phyloP scores from a whole-genome alignment of 495 filamentous ascomycete genomes.

The Aspergillus nanangensis region DNA sequence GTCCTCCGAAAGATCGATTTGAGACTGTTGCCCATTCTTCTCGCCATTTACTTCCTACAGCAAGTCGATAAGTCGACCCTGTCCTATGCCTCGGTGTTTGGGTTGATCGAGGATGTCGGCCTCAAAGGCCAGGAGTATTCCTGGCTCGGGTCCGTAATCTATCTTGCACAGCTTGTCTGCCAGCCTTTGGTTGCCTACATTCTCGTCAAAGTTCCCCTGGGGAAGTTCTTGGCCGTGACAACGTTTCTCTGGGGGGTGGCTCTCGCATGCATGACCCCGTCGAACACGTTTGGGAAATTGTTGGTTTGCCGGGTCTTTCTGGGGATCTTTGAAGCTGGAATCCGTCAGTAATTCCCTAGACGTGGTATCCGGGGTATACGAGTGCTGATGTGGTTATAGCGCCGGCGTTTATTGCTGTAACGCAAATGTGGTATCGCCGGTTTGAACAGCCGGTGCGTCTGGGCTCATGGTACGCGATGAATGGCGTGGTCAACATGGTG shows the following conservation, averaged over 20 bases:
- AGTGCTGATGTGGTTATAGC: slow-evolving; percentile 24
- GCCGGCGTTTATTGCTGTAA: slow-evolving; percentile 55
- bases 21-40: slow-evolving; percentile 46
- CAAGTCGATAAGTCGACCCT: slow-evolving; percentile 57
- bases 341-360: slow-evolving; percentile 22
- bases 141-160: slow-evolving; percentile 49
- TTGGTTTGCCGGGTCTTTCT: slow-evolving; percentile 56
- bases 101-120: slow-evolving; percentile 37
- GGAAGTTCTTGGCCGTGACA: slow-evolving; percentile 53
- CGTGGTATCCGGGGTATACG: neutral
- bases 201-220: slow-evolving; percentile 34
- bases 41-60: slow-evolving; percentile 44
- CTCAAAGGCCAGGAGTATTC: slow-evolving; percentile 48
- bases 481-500: slow-evolving; percentile 51
- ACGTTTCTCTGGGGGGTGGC: slow-evolving; percentile 56
- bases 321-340: slow-evolving; percentile 57
- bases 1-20: slow-evolving; percentile 50
- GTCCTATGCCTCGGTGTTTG: slow-evolving; percentile 50
- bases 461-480: slow-evolving; percentile 59
- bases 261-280: slow-evolving; percentile 52
- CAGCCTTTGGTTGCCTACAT: slow-evolving; percentile 36
- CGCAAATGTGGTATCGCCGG: slow-evolving; percentile 61
- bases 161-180: slow-evolving; percentile 46
- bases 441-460: slow-evolving; percentile 55
- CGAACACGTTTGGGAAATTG: slow-evolving; percentile 49